Percentiles rank a stretch among this genome's conserved stretches.
Evolutionary conservation across 345 rosid genomes (phyloP).

Genomic region (Euclidium syriacum): DNA sequence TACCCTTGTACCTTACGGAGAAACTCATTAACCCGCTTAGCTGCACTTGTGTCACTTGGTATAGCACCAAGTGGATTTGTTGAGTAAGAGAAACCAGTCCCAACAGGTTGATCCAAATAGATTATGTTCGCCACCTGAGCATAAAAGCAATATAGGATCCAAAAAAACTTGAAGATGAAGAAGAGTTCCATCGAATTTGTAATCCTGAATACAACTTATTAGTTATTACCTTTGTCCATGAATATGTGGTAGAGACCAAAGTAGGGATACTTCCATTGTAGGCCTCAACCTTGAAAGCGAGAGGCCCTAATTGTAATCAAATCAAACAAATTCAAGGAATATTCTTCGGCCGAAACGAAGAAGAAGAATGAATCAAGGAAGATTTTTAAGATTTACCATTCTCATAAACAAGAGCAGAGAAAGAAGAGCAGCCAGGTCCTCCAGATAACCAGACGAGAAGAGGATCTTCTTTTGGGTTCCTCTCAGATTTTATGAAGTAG

Average conservation of each 20-base stretch:
- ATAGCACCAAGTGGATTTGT: conserved; percentile 28
- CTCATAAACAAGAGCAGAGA: conserved; percentile 23
- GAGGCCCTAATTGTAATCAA: conserved; percentile 44
- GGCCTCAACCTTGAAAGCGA: conserved; percentile 41
- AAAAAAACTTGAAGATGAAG: conserved; percentile 34
- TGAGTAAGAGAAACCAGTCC: conserved; percentile 68
- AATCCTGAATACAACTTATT: conserved; percentile 35
- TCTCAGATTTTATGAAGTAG: conserved; percentile 32
- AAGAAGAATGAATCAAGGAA: background rate
- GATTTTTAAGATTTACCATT: background rate
- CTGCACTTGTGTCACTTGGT: conserved; percentile 44
- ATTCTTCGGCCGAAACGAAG: background rate
- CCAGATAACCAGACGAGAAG: conserved; percentile 35
- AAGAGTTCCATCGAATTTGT: conserved; percentile 28
- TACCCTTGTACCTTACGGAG: conserved; percentile 36
- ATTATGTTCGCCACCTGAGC: conserved; percentile 58
- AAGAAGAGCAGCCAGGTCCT: conserved; percentile 39
- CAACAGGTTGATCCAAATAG: conserved; percentile 62
- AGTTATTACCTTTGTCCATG: conserved; percentile 66
- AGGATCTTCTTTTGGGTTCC: conserved; percentile 26
- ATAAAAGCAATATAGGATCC: conserved; percentile 30
- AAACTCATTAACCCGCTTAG: conserved; percentile 38
- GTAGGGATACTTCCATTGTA: conserved; percentile 62
- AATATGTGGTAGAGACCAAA: conserved; percentile 45
- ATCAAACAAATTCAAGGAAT: background rate